Evolutionary conservation across 1,139 yeast genomes (phyloP), one percentile per base, ranked within the genome.

Genomic region (Taphrina sp.): DNA sequence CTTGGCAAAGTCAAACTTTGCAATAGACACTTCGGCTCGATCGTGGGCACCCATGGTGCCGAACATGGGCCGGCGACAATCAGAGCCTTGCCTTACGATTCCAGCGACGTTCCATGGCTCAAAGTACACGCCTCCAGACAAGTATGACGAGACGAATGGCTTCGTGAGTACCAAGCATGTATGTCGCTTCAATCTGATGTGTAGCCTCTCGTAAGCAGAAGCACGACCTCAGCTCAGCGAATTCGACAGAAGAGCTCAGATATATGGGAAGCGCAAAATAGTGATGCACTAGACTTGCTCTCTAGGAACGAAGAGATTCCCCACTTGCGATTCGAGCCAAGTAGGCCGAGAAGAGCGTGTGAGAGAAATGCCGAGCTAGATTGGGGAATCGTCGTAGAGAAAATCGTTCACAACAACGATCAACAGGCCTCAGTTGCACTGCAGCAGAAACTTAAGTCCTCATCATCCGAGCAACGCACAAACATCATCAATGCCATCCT

Each of bases 351-450:
- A 16, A 61, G 64, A 39, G 58, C 66, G 16, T 54, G 65, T 44
- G 70, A 67, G 38, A 61, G 64, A 20, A 61, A 63, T 33, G 65
- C 65, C 19, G 63, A 61, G 39, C 63, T 68, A 61, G 62, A 67
- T 56, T 68, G 71, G 71, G 60, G 56, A 34, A 61, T 60, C 45
- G 29, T 71, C 42, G 69, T 70, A 19, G 70, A 70, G 31, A 62
- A 69, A 17, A 72, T 73, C 43, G 69, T 72, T 24, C 56, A 62
- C 33, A 65, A 63, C 42, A 67, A 70, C 54, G 76, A 73, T 59
- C 76, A 73, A 60, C 74, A 70, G 57, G 74, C 76, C 2, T 73
- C 76, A 1, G 66, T 73, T 3, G 70, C 70, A 49, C 60, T 73
- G 44, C 76, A 73, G 63, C 75, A 73, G 60, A 70, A 72, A 56